Evolutionary conservation across 2,329 filamentous ascomycete genomes (phyloP).

Genomic region (Graphilbum sp.): DNA sequence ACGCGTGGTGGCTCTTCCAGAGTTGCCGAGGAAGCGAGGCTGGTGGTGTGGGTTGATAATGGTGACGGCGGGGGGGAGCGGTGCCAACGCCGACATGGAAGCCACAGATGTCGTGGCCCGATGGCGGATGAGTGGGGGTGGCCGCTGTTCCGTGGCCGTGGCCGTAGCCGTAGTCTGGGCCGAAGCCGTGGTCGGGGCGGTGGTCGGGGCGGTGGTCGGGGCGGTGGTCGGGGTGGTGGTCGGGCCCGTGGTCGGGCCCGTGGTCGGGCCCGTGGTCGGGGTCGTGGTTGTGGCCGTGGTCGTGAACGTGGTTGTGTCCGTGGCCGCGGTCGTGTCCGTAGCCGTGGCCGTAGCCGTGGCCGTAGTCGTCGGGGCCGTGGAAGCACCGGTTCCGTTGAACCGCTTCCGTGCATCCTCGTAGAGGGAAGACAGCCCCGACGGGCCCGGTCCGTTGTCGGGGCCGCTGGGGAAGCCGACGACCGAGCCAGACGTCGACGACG

Average conservation of each 20-base stretch:
- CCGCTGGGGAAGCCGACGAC: neutral
- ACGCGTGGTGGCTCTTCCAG: conserved; percentile 17
- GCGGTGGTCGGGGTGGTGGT: too few species aligned
- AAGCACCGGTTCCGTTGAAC: neutral
- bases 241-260: too few species aligned
- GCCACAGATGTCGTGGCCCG: conserved; percentile 35
- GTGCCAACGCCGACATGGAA: conserved; percentile 33
- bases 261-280: too few species aligned
- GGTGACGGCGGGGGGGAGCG: conserved; percentile 51
- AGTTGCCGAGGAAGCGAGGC: conserved; percentile 4
- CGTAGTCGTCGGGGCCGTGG: neutral
- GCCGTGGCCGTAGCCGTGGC: too few species aligned
- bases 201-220: too few species aligned
- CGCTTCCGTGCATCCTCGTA: conserved; percentile 6
- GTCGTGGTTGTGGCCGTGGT: neutral
- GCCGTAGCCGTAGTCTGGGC: too few species aligned
- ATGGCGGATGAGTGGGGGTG: conserved; percentile 28
- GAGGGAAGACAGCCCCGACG: conserved; percentile 5
- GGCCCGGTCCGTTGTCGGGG: neutral
- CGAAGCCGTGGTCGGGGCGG: neutral
- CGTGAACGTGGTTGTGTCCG: too few species aligned
- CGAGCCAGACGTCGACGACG: conserved; percentile 4
- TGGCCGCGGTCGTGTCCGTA: too few species aligned
- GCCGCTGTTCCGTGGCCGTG: conserved; percentile 5
- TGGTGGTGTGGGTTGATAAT: conserved; percentile 31